Percentiles rank a stretch among this genome's conserved stretches.
Evolutionary conservation across 2,329 filamentous ascomycete species (phyloP).

Genomic region (Phialocephala subalpina): DNA sequence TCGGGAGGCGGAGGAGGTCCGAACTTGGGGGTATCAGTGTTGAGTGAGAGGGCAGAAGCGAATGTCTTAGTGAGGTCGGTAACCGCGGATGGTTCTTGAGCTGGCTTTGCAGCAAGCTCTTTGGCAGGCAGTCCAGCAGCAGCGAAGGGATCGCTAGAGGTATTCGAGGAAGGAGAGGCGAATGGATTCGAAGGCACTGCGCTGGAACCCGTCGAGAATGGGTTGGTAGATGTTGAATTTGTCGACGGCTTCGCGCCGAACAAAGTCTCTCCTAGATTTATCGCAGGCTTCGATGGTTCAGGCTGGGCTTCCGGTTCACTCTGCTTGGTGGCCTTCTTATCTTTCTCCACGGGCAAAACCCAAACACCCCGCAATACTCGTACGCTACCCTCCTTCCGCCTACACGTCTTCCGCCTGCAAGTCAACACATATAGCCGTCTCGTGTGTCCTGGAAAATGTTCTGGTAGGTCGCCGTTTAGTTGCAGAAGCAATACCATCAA

Average conservation of each 20-base stretch:
- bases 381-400: constrained; percentile 83
- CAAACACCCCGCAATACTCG: constrained; percentile 76
- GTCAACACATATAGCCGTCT: constrained; percentile 87
- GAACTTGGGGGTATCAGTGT: constrained; percentile 54
- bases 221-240: constrained; percentile 57
- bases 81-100: constrained; percentile 44
- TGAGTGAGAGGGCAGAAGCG: constrained; percentile 78
- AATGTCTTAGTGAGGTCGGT: constrained; percentile 66
- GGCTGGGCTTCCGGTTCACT: constrained; percentile 38
- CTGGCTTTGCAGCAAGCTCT: constrained; percentile 50
- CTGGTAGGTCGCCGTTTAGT: constrained; percentile 88
- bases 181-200: constrained; percentile 65
- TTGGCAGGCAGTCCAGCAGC: constrained; percentile 34
- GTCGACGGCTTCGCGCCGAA: constrained; percentile 68
- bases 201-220: constrained; percentile 61
- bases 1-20: constrained; percentile 57
- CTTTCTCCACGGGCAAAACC: constrained; percentile 42
- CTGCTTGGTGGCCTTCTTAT: constrained; percentile 45
- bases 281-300: constrained; percentile 32
- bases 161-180: constrained; percentile 51
- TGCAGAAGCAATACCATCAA: constrained; percentile 88
- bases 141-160: constrained; percentile 56
- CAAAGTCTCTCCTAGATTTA: constrained; percentile 69
- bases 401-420: constrained; percentile 80
- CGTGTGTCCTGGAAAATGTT: constrained; percentile 86